Evolutionary conservation across 164 flowering plant genomes (phyloP), one percentile per base, ranked within the genome.

Genomic region (Sextonia rubra): DNA sequence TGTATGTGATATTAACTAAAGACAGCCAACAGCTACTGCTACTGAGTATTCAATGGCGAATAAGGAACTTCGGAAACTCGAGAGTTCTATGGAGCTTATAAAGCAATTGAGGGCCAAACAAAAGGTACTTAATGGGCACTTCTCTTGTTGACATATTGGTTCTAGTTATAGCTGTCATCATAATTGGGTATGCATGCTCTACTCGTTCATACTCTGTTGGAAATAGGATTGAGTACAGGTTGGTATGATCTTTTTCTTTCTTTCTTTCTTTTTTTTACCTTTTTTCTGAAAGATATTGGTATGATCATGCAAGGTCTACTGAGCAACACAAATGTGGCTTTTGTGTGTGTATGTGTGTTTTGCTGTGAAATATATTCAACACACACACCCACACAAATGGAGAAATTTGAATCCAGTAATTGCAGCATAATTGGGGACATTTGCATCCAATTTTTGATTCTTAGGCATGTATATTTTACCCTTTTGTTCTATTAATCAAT

Each of bases 21-120:
- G 96, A 85, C 91, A 93, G 99, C 94, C 97, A 18, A 96, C 89
- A 74, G 86, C 85, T 77, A 81, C 88, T 58, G 91, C 90, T 6
- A 73, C 80, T 1, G 98, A 95, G 75, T 95, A 83, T 78, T 82
- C 92, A 9, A 87, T 73, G 76, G 97, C 94, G 44, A 91, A 93
- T 73, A 95, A 95, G 83, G 99, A 95, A 87, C 87, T 93, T 37
- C 80, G 85, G 74, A 91, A 81, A 72, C 87, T 90, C 49, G 85
- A 85, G 14, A 76, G 72, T 58, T 83, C 90, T 6, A 74, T 90
- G 85, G 88, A 88, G 29, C 93, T 91, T 69, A 88, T 93, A 47
- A 82, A 73, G 66, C 79, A 87, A 32, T 78, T 92, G 78, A 86
- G 97, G 77, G 60, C 87, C 64, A 92, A 85, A 69, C 90, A 89